These are phyloP conservation scores for Cnidoscolus chayamansa DNA, from an alignment of 441 rosid genomes.

Conservation along the genomic window DNA sequence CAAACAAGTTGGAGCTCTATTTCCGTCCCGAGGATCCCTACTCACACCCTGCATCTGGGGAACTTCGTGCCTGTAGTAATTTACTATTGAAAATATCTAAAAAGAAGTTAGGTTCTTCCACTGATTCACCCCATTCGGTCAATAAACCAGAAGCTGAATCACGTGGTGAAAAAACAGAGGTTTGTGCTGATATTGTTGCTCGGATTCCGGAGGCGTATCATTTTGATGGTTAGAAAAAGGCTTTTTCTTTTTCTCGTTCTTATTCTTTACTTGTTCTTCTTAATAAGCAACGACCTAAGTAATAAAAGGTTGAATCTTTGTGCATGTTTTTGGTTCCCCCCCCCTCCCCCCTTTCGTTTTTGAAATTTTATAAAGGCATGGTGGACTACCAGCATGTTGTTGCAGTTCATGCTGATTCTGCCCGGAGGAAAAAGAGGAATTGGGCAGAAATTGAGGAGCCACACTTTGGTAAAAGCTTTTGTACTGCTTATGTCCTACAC, in stretches of 20 bases:
- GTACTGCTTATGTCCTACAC: neutral
- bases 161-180: conserved; percentile 24
- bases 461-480: conserved; percentile 40
- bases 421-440: conserved; percentile 62
- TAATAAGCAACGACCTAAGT: neutral
- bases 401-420: conserved; percentile 75
- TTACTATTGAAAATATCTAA: conserved; percentile 60
- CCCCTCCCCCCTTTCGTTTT: neutral
- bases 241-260: neutral
- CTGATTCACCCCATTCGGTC: conserved; percentile 18
- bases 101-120: conserved; percentile 28
- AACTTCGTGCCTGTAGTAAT: conserved; percentile 49
- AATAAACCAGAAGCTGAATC: conserved; percentile 25
- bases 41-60: conserved; percentile 77
- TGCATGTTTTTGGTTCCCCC: neutral
- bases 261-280: neutral
- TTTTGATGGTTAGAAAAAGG: conserved; percentile 59
- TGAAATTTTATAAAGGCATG: conserved; percentile 56
- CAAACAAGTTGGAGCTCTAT: conserved; percentile 63
- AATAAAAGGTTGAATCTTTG: neutral
- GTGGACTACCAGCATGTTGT: conserved; percentile 94
- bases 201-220: conserved; percentile 63
- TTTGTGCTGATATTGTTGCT: conserved; percentile 72
- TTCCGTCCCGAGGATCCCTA: conserved; percentile 93
- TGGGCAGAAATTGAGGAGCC: conserved; percentile 54